Conservation (phyloP, 2,329 filamentous ascomycete genomes). For the Aspergillus puulaauensis region DNA sequence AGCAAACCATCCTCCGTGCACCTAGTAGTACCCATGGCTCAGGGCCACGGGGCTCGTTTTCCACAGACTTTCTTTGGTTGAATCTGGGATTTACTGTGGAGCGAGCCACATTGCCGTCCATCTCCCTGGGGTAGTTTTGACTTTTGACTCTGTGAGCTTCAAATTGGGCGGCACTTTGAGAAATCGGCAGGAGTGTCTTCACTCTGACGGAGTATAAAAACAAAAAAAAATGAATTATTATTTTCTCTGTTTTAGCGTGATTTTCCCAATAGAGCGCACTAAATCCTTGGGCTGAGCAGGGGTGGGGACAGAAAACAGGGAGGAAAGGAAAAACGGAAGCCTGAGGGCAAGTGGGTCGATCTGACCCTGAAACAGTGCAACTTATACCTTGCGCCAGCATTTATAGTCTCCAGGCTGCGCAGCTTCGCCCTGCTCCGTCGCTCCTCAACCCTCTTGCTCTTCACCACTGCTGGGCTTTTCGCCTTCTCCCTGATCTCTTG, state of each 20-base stretch:
- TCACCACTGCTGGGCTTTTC: neutral
- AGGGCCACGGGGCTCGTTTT: neutral
- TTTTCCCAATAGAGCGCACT: neutral
- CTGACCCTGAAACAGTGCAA: conserved; percentile 19
- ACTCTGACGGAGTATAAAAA: too few species aligned
- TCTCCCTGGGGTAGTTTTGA: neutral
- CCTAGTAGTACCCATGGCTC: neutral
- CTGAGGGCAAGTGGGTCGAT: conserved; percentile 23
- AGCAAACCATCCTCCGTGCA: neutral
- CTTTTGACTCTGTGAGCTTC: too few species aligned
- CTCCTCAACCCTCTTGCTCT: neutral
- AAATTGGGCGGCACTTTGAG: too few species aligned
- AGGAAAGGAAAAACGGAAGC: conserved; percentile 7
- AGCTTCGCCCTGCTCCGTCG: conserved; percentile 11
- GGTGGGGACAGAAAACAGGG: conserved; percentile 7
- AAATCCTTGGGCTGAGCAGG: neutral
- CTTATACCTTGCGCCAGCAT: conserved; percentile 6
- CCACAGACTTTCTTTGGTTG: neutral
- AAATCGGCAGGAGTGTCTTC: too few species aligned
- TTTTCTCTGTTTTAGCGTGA: neutral
- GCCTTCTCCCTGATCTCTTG: neutral
- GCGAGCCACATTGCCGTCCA: neutral
- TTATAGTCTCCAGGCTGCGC: neutral
- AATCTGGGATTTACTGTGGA: neutral
- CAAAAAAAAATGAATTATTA: neutral